Evolutionary conservation across 83 land plant genomes (phyloP), one percentile per base, ranked within the genome.

Genomic region (Thuja plicata): DNA sequence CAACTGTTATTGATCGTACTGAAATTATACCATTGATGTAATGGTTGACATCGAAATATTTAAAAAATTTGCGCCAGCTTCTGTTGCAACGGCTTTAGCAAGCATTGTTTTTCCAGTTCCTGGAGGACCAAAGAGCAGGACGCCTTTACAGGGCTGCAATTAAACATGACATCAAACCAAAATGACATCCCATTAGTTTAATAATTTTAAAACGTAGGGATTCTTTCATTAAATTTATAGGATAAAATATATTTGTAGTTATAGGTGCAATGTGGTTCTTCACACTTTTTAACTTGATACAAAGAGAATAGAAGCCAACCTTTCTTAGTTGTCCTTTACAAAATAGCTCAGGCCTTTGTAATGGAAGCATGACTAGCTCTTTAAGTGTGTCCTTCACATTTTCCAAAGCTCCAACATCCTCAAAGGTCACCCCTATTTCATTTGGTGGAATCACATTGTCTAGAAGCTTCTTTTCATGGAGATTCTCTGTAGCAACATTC

Each of bases 361-460:
- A 90, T 27, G 99, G 99, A 92, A 98, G 97, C 99, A 98, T 98
- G 73, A 98, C 99, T 83, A 98, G 85, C 88, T 98, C 99, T 88
- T 96, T 95, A 87, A 98, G 89, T 21, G 99, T 95, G 30, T 97
- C 97, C 88, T 98, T 98, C 81, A 97, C 99, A 93, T 94, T 96
- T 76, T 98, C 99, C 27, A 98, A 73, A 24, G 99, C 99, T 35
- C 99, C 99, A 93, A 98, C 97, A 90, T 98, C 96, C 90, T 96
- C 96, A 92, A 98, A 98, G 11, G 94, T 97, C 74, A 98, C 99
- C 57, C 99, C 99, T 88, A 97, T 94, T 77, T 97, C 98, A 90
- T 85, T 94, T 7, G 99, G 96, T 48, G 99, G 98, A 88, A 95
- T 95, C 50, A 95, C 95, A 90, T 95, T 95, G 30, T 90, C 94